phyloP scores from a whole-genome alignment of 2,329 filamentous ascomycete species.

The Macrophomina tecta region DNA sequence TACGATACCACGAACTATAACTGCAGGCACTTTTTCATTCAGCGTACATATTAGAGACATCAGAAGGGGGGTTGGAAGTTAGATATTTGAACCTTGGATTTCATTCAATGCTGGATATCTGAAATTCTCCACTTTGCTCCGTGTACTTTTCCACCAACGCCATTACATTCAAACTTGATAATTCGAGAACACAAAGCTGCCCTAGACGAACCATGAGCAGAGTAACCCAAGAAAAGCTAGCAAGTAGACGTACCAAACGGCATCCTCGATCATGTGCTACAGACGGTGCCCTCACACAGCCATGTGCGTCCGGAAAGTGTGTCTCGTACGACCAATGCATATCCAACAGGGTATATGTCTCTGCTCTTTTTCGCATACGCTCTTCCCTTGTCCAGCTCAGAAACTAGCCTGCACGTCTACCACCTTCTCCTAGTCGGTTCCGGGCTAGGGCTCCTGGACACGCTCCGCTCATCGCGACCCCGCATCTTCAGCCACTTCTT shows the following conservation, averaged over 20 bases:
- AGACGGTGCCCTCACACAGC: too few species aligned
- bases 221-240: background rate
- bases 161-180: background rate
- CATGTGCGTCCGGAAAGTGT: background rate
- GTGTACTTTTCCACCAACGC: slow-evolving; percentile 21
- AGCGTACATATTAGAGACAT: background rate
- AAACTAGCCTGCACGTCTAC: background rate
- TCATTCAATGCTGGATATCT: slow-evolving; percentile 18
- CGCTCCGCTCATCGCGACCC: slow-evolving; percentile 83
- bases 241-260: slow-evolving; percentile 13
- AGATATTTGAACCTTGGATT: background rate
- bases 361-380: background rate
- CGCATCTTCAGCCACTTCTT: slow-evolving; percentile 95
- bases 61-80: background rate
- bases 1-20: slow-evolving; percentile 12
- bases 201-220: slow-evolving; percentile 14
- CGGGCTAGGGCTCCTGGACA: slow-evolving; percentile 81
- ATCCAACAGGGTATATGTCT: background rate
- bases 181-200: background rate
- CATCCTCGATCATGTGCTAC: slow-evolving; percentile 5
- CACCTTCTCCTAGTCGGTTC: slow-evolving; percentile 77
- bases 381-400: background rate
- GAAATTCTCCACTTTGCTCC: slow-evolving; percentile 21
- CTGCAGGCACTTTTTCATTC: background rate
- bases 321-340: background rate